Conservation (phyloP, 331 rosid species). For the Dryas integrifolia region DNA sequence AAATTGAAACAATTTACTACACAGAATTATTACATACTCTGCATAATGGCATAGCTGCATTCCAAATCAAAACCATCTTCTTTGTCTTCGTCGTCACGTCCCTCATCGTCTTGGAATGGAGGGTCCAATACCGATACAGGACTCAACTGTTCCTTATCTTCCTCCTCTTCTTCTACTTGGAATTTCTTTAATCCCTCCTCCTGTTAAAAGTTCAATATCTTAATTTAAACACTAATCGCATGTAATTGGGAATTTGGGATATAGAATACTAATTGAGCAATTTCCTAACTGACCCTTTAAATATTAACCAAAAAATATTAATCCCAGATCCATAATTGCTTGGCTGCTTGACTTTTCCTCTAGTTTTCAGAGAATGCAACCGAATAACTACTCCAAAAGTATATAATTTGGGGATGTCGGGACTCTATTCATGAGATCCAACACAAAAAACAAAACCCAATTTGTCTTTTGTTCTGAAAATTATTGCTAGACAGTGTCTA, state of each 20-base stretch:
- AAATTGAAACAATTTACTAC: conserved; percentile 14
- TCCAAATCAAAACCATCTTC: conserved; percentile 53
- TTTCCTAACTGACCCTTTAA: background rate
- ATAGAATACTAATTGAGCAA: background rate
- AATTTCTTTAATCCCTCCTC: conserved; percentile 49
- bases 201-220: conserved; percentile 36
- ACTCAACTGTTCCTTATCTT: conserved; percentile 90
- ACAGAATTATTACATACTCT: conserved; percentile 58
- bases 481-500: conserved; percentile 15
- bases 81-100: conserved; percentile 33
- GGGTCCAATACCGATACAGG: conserved; percentile 95
- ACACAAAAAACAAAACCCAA: conserved; percentile 34
- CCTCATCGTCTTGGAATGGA: conserved; percentile 72
- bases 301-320: conserved; percentile 26
- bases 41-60: conserved; percentile 77
- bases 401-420: conserved; percentile 30
- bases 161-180: conserved; percentile 55
- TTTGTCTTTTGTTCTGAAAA: conserved; percentile 28
- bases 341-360: conserved; percentile 29
- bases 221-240: background rate
- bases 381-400: conserved; percentile 18
- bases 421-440: conserved; percentile 30
- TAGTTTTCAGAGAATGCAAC: conserved; percentile 21
- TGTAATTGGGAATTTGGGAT: background rate
- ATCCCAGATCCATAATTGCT: conserved; percentile 31